Base-by-base conservation (phyloP, 345 rosid species). In the Pistacia integerrima region DNA sequence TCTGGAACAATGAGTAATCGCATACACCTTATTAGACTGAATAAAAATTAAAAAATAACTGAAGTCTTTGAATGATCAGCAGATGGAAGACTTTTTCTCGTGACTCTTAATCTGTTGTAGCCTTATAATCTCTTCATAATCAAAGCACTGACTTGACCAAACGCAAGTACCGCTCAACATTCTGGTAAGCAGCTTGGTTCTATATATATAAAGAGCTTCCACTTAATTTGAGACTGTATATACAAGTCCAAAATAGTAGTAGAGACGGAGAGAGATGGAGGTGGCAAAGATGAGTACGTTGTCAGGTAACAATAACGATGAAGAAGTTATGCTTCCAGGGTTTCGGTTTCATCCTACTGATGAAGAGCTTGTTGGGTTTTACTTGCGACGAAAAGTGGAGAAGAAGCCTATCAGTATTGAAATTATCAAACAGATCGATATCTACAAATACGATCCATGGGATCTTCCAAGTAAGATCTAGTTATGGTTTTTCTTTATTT, bases 301-400 rank as follows among this genome's bases (percentile, higher is more conserved):
- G 17, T 0, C 69, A 22, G 22, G 33, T 18, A 11, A 46, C 4
- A 8, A 18, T 22, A 63, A 72, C 20, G 76, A 69, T 2, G 83
- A 77, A 20, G 84, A 78, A 62, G 78, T 13, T 33, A 60, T 57
- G 72, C 84, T 84, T 75, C 89, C 89, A 0, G 89, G 89, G 56
- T 86, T 84, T 61, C 68, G 87, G 61, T 86, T 86, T 55, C 84
- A 86, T 74, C 89, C 89, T 1, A 86, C 89, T 2, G 89, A 86
- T 4, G 87, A 86, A 72, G 89, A 86, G 74, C 84, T 86, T 30
- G 81, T 82, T 0, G 87, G 87, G 59, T 86, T 86, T 75, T 86
- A 86, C 76, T 78, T 86, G 35, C 76, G 83, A 11, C 62, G 85
- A 22, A 86, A 84, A 67, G 85, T 82, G 3, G 84, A 86, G 62